Evolutionary conservation across 75 land plant genomes (phyloP).

Genomic region (Gnetum montanum): DNA sequence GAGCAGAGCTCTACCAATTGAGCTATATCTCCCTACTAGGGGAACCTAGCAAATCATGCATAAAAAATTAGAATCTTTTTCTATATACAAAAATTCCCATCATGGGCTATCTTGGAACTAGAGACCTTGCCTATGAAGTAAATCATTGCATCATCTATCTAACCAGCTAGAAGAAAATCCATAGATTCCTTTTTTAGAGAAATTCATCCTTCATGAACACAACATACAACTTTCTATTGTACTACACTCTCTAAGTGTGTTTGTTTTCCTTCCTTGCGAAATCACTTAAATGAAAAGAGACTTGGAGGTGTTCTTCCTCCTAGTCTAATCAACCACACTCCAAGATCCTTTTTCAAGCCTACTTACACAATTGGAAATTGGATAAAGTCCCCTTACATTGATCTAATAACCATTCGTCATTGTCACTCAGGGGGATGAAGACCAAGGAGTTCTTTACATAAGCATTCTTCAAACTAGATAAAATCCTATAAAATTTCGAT

Average conservation of each 20-base stretch:
- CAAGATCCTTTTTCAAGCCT: not conserved
- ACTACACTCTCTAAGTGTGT: not conserved
- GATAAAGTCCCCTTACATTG: not conserved
- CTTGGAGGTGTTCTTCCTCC: not conserved
- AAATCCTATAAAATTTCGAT: too few relatives aligned
- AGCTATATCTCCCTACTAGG: not conserved
- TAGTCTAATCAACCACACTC: not conserved
- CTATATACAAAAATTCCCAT: not conserved
- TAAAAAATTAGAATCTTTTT: not conserved
- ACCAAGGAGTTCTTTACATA: not conserved
- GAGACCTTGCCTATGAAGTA: not conserved
- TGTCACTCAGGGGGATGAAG: not conserved
- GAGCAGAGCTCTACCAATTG: not conserved
- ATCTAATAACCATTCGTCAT: not conserved
- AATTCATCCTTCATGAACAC: not conserved
- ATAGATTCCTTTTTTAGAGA: not conserved
- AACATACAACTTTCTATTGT: not conserved
- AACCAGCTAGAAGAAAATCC: not conserved
- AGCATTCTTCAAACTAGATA: not conserved
- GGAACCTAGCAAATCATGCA: not conserved
- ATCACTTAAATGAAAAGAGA: not conserved
- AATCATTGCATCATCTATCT: not conserved
- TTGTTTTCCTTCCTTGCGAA: not conserved
- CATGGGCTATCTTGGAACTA: not conserved
- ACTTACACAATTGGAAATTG: not conserved